phyloP scores from a whole-genome alignment of 345 rosid species.

The Populus davidiana region DNA sequence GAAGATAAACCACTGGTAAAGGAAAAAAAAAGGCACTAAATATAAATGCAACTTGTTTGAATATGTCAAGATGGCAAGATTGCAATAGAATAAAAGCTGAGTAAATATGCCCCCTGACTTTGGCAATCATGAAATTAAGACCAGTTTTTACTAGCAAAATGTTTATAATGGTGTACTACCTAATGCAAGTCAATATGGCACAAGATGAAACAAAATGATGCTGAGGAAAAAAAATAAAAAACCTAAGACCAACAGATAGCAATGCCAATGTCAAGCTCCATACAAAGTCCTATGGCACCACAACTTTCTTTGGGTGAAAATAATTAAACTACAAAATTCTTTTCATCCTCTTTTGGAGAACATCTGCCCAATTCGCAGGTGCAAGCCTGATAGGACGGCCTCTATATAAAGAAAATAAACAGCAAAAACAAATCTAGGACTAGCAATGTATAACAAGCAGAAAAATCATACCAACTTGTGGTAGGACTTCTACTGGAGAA shows the following conservation, averaged over 20 bases:
- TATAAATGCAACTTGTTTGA: too few species aligned
- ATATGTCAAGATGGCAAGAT: not conserved
- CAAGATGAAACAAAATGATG: not conserved
- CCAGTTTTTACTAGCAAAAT: not conserved
- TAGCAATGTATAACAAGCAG: not conserved
- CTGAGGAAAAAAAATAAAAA: not conserved
- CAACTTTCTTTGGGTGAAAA: not conserved
- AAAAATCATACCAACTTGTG: not conserved
- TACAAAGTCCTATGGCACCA: not conserved
- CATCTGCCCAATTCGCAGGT: not conserved
- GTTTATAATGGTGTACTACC: not conserved
- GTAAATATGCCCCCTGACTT: not conserved
- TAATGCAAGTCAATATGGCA: not conserved
- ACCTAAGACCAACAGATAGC: not conserved
- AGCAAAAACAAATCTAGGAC: not conserved
- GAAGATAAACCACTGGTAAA: not conserved
- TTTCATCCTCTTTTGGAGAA: not conserved
- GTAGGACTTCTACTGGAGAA: constrained; percentile 2
- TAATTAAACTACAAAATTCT: not conserved
- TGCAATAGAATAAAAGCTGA: not conserved
- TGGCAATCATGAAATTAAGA: not conserved
- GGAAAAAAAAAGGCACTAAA: too few species aligned
- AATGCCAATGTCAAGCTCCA: not conserved
- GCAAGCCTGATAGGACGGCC: not conserved
- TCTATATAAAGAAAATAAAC: not conserved